A percentile compares a stretch with the other conserved stretches of the same genome.
phyloP scores from a whole-genome alignment of 1,284 basidiomycete species.

The Anthracocystis setariae region DNA sequence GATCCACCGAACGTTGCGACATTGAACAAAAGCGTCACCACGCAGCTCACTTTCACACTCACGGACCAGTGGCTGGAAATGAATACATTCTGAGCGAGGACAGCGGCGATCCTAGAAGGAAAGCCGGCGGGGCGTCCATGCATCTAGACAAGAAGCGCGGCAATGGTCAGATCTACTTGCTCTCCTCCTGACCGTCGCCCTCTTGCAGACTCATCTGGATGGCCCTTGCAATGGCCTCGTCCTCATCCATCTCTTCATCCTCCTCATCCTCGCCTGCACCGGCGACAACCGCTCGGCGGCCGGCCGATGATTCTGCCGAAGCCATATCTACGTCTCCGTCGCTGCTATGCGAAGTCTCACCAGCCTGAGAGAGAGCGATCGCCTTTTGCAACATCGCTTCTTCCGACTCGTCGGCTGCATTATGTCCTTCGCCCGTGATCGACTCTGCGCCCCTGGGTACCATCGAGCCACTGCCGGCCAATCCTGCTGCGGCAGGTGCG shows the following conservation, averaged over 20 bases:
- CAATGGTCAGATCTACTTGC: conserved; percentile 16
- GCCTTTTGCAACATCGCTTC: conserved; percentile 63
- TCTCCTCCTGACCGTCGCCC: conserved; percentile 33
- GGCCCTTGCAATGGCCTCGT: conserved; percentile 66
- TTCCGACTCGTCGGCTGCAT: conserved; percentile 56
- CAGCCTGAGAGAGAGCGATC: conserved; percentile 53
- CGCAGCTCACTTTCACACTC: not conserved
- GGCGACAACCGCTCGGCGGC: conserved; percentile 47
- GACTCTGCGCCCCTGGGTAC: conserved; percentile 57
- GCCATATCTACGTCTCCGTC: conserved; percentile 61
- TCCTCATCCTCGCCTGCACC: conserved; percentile 57
- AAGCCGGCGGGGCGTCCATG: not conserved
- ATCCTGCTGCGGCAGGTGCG: conserved; percentile 22
- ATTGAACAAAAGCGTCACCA: conserved; percentile 2
- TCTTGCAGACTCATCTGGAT: conserved; percentile 66
- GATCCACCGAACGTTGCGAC: conserved; percentile 5
- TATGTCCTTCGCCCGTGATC: conserved; percentile 56
- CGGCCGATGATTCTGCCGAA: conserved; percentile 33
- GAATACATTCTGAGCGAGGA: not conserved
- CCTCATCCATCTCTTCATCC: conserved; percentile 67
- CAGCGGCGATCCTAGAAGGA: not conserved
- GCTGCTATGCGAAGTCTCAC: conserved; percentile 19
- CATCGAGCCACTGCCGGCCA: conserved; percentile 58
- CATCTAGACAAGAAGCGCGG: too few species aligned
- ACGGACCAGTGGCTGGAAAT: not conserved